Percentiles rank a stretch among this genome's conserved stretches.
Conservation (phyloP, 129 eudicot genomes). For the Pseudognaphalium luteoalbum region DNA sequence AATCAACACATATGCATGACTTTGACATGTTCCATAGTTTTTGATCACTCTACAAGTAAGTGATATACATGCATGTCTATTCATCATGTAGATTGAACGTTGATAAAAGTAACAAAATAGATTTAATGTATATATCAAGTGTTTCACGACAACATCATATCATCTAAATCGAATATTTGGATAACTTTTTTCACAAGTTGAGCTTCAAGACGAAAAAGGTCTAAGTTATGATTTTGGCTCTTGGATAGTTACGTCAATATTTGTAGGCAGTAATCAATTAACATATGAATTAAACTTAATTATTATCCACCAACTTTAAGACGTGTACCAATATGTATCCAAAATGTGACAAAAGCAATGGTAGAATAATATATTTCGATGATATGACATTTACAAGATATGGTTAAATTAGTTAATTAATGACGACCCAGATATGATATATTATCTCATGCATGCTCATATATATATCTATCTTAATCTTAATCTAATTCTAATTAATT, state of each 20-base stretch:
- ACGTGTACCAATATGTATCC: neutral
- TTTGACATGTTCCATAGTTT: too few relatives aligned
- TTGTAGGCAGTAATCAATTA: too few relatives aligned
- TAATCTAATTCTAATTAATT: too few relatives aligned
- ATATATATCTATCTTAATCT: neutral
- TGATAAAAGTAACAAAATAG: too few relatives aligned
- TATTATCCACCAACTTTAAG: neutral
- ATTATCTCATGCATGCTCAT: neutral
- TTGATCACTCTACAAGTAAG: too few relatives aligned
- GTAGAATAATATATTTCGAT: neutral
- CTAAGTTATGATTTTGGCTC: neutral
- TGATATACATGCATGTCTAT: too few relatives aligned
- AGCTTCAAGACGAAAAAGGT: neutral
- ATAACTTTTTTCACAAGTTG: neutral
- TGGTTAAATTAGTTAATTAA: too few relatives aligned
- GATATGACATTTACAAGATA: slow-evolving; percentile 2
- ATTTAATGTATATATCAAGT: too few relatives aligned
- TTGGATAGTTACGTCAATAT: neutral
- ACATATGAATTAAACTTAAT: neutral
- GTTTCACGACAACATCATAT: neutral
- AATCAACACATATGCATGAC: too few relatives aligned
- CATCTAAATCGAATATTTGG: too few relatives aligned
- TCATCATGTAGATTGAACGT: too few relatives aligned
- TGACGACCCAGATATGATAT: too few relatives aligned
- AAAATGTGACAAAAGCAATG: neutral